Evolutionary conservation across 2,329 filamentous ascomycete species (phyloP).

Genomic region (Trichothecium roseum): DNA sequence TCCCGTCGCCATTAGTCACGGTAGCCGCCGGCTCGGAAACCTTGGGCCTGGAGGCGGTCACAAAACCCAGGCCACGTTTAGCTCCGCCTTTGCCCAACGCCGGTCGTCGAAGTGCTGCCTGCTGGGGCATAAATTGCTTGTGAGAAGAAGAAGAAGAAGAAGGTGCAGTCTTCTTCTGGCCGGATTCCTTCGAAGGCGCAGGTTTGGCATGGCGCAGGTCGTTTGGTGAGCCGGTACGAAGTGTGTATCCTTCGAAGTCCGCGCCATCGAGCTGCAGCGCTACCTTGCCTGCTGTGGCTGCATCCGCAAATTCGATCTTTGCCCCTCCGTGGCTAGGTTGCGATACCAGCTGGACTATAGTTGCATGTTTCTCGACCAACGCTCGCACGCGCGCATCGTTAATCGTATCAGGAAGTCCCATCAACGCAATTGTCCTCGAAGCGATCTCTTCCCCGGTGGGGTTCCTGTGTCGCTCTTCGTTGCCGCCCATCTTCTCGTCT

Average conservation of each 20-base stretch:
- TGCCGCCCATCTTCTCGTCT: slow-evolving; percentile 23
- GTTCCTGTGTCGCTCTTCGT: slow-evolving; percentile 4
- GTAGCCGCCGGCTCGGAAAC: slow-evolving; percentile 5
- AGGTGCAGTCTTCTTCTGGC: slow-evolving; percentile 10
- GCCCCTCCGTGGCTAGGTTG: slow-evolving; percentile 77
- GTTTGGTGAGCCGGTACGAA: slow-evolving; percentile 43
- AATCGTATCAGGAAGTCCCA: slow-evolving; percentile 85
- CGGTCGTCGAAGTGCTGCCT: slow-evolving; percentile 30
- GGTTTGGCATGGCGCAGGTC: slow-evolving; percentile 43
- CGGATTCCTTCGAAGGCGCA: slow-evolving; percentile 18
- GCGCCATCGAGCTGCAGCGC: slow-evolving; percentile 46
- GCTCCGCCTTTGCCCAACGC: slow-evolving; percentile 25
- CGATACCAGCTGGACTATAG: slow-evolving; percentile 65
- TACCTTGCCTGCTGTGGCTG: slow-evolving; percentile 62
- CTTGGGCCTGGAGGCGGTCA: slow-evolving; percentile 11
- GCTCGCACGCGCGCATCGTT: slow-evolving; percentile 75
- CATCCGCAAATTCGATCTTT: slow-evolving; percentile 69
- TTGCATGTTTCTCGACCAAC: slow-evolving; percentile 60
- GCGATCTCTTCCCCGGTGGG: slow-evolving; percentile 31
- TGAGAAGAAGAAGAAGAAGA: too few relatives aligned
- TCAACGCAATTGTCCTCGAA: slow-evolving; percentile 66
- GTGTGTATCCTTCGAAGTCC: slow-evolving; percentile 41
- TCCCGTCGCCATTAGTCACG: slow-evolving; percentile 10
- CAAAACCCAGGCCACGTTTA: slow-evolving; percentile 34
- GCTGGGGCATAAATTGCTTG: slow-evolving; percentile 30